These are phyloP conservation scores for Saccharomyces hybrid DNA, from an alignment of 1,139 yeast species.

Conservation along the genomic window DNA sequence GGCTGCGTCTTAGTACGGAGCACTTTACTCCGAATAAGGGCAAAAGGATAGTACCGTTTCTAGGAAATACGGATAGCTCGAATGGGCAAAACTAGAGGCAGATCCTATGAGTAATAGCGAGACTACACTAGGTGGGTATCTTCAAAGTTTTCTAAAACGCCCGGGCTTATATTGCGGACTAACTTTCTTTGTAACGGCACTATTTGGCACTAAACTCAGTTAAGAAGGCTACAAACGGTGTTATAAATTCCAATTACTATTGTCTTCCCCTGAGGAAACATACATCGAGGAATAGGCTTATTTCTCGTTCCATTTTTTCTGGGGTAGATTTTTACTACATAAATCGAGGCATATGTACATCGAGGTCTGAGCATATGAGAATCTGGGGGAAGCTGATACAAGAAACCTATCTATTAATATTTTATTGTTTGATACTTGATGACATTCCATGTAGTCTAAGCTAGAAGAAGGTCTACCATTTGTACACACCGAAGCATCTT, in stretches of 20 bases:
- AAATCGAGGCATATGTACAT: neutral
- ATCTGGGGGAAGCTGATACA: neutral
- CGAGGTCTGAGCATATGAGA: neutral
- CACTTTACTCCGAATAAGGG: neutral
- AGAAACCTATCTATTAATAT: neutral
- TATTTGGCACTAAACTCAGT: neutral
- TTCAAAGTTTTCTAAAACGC: too few relatives aligned
- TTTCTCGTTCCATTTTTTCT: neutral
- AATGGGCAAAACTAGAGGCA: neutral
- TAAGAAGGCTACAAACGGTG: neutral
- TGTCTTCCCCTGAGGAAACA: neutral
- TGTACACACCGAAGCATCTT: neutral
- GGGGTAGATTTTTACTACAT: neutral
- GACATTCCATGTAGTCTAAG: neutral
- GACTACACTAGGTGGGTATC: too few relatives aligned
- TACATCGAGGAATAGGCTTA: neutral
- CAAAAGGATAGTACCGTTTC: neutral
- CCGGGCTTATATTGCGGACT: neutral
- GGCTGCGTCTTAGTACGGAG: neutral
- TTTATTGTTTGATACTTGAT: neutral
- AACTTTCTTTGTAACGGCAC: neutral
- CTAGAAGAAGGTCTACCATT: neutral
- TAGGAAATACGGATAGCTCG: neutral
- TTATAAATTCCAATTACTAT: neutral
- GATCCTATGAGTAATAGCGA: neutral